phyloP scores from a whole-genome alignment of 2,329 filamentous ascomycete genomes.

The Tolypocladium paradoxum region DNA sequence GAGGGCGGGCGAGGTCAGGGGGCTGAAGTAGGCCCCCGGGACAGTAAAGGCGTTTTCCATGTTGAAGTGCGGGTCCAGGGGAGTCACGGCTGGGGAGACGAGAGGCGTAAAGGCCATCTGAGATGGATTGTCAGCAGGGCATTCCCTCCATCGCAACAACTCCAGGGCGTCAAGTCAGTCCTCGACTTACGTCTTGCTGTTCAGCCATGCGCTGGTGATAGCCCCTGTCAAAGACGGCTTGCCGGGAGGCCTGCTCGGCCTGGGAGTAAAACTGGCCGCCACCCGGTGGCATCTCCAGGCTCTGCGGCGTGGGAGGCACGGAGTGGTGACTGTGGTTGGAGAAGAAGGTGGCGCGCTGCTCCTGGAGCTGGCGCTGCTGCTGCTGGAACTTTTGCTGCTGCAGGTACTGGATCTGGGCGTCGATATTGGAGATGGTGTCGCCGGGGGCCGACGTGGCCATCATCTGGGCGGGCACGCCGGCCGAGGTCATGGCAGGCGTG shows the following conservation, averaged over 20 bases:
- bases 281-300: constrained; percentile 61
- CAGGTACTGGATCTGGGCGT: constrained; percentile 55
- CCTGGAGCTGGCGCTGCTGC: constrained; percentile 46
- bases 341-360: constrained; percentile 47
- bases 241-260: constrained; percentile 40
- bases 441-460: constrained; percentile 28
- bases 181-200: constrained; percentile 49
- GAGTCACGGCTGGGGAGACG: constrained; percentile 75
- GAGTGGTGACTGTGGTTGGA: constrained; percentile 41
- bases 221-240: constrained; percentile 50
- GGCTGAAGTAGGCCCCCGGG: constrained; percentile 69
- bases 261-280: constrained; percentile 48
- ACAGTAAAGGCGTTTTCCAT: constrained; percentile 49
- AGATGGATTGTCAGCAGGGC: not conserved
- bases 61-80: constrained; percentile 60
- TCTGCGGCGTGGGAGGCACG: constrained; percentile 71
- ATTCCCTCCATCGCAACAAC: not conserved
- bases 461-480: constrained; percentile 33
- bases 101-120: constrained; percentile 71
- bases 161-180: not conserved
- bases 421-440: constrained; percentile 47
- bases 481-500: constrained; percentile 37
- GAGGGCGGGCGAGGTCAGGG: constrained; percentile 69
- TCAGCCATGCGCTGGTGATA: constrained; percentile 59
- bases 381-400: constrained; percentile 54